Percentiles rank a stretch among this genome's conserved stretches.
Conservation (phyloP, 306 rosid genomes). For the Crotalaria pallida region DNA sequence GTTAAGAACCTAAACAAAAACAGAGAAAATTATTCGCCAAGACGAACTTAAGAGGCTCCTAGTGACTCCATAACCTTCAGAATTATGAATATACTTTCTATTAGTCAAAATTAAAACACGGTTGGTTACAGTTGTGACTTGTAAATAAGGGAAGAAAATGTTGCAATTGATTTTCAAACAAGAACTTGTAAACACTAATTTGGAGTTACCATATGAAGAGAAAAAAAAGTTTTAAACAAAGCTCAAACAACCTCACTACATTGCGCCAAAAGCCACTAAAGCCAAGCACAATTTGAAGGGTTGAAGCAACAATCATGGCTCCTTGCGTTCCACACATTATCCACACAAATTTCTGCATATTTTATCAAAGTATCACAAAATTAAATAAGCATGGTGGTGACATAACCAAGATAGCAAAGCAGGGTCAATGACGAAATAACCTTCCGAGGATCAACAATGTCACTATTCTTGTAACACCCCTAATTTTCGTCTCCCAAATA, state of each 20-base stretch:
- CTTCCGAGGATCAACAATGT: constrained; percentile 63
- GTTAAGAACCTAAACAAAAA: constrained; percentile 64
- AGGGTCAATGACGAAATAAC: constrained; percentile 31
- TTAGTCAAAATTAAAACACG: too few species aligned
- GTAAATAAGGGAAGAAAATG: too few species aligned
- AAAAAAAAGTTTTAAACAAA: neutral
- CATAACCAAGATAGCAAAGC: neutral
- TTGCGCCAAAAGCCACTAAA: constrained; percentile 97
- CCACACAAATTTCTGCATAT: constrained; percentile 82
- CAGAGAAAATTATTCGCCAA: constrained; percentile 16
- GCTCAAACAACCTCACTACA: constrained; percentile 58
- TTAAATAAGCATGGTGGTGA: neutral
- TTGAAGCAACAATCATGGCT: constrained; percentile 83
- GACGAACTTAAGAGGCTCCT: too few species aligned
- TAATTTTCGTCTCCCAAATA: too few species aligned
- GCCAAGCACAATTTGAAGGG: constrained; percentile 80
- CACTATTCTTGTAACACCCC: too few species aligned
- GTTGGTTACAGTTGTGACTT: too few species aligned
- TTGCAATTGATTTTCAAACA: too few species aligned
- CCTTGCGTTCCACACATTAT: constrained; percentile 97
- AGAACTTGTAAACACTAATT: too few species aligned
- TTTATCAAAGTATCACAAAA: too few species aligned
- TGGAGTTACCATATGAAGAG: too few species aligned
- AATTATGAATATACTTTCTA: too few species aligned
- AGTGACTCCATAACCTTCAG: too few species aligned